phyloP scores from a whole-genome alignment of 2,329 filamentous ascomycete genomes.

The Beauveria varroae region DNA sequence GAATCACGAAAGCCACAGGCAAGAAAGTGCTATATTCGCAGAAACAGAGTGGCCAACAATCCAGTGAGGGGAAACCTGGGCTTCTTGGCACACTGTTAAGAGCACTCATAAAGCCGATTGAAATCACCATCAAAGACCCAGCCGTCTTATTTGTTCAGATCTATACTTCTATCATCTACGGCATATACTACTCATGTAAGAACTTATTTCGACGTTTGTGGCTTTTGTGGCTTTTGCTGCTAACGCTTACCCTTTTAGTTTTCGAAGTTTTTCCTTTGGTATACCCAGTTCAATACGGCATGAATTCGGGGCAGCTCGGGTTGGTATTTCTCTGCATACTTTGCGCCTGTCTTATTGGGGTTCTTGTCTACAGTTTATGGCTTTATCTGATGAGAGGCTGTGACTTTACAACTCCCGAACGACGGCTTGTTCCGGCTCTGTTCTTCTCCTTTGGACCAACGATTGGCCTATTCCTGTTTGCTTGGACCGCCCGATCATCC shows the following conservation, averaged over 20 bases:
- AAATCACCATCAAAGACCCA: conserved; percentile 54
- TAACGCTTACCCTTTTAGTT: conserved; percentile 18
- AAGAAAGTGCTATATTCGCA: conserved; percentile 49
- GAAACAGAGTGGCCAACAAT: conserved; percentile 53
- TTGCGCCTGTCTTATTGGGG: conserved; percentile 47
- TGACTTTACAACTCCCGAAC: conserved; percentile 45
- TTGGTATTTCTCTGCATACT: conserved; percentile 55
- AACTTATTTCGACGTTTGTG: conserved; percentile 11
- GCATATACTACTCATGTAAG: conserved; percentile 50
- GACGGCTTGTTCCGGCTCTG: conserved; percentile 47
- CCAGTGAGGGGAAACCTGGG: conserved; percentile 37
- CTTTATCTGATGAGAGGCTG: conserved; percentile 44
- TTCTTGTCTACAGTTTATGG: conserved; percentile 42
- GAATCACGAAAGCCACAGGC: conserved; percentile 54
- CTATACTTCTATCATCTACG: conserved; percentile 55
- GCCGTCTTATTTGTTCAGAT: conserved; percentile 55
- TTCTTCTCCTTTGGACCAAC: conserved; percentile 44
- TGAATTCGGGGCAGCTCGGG: conserved; percentile 50
- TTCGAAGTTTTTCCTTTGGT: conserved; percentile 63
- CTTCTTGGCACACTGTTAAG: conserved; percentile 34
- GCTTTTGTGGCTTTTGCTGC: not conserved
- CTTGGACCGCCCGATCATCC: conserved; percentile 44
- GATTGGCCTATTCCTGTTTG: conserved; percentile 52
- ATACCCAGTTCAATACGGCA: conserved; percentile 51
- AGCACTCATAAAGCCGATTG: conserved; percentile 52